Conservation (phyloP, 129 eudicot species). For the Erigeron canadensis region DNA sequence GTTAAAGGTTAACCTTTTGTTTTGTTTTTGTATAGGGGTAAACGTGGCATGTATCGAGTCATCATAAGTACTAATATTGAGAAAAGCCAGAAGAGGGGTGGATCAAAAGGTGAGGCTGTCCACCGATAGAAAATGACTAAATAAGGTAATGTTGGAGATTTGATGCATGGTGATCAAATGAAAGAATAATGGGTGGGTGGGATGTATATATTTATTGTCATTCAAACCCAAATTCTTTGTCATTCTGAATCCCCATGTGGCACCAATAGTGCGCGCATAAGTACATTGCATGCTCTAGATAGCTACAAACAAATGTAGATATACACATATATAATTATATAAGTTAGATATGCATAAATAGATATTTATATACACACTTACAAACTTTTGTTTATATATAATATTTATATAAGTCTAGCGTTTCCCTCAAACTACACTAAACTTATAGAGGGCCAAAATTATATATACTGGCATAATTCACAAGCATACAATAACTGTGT, state of each 20-base stretch:
- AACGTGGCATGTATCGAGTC: constrained; percentile 16
- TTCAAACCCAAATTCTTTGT: constrained; percentile 24
- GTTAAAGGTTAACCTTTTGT: neutral
- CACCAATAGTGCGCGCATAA: neutral
- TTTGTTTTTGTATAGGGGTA: neutral
- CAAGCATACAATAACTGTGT: too few species aligned
- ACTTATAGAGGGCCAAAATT: too few species aligned
- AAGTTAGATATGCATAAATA: too few species aligned
- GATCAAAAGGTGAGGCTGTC: constrained; percentile 8
- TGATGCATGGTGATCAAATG: constrained; percentile 18
- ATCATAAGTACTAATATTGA: neutral
- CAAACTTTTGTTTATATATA: too few species aligned
- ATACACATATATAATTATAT: too few species aligned
- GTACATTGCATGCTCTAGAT: constrained; percentile 3
- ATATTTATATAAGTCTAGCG: too few species aligned
- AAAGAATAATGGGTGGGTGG: constrained; percentile 35
- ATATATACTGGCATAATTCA: too few species aligned
- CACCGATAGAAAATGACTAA: constrained; percentile 26
- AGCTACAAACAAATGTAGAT: neutral
- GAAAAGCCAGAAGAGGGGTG: constrained; percentile 2
- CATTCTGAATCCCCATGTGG: constrained; percentile 36
- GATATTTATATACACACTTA: too few species aligned
- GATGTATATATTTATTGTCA: constrained; percentile 22
- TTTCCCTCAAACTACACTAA: too few species aligned
- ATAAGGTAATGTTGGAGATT: constrained; percentile 27